These are phyloP conservation scores for Paulownia fortunei DNA, from an alignment of 257 asterid species.

Conservation along the genomic window DNA sequence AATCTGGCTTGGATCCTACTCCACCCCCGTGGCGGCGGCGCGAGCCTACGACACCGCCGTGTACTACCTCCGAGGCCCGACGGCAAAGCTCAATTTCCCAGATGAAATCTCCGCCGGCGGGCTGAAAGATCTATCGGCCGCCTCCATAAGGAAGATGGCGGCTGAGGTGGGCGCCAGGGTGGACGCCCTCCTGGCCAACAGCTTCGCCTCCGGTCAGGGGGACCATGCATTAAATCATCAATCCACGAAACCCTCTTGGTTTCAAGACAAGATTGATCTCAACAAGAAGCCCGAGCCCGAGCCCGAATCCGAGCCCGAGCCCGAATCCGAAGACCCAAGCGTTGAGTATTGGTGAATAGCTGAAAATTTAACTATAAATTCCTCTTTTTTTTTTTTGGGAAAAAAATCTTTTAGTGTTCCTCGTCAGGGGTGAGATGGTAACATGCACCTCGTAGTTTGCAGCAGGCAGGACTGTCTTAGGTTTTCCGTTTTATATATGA, in stretches of 20 bases:
- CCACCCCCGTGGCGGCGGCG: slow-evolving; percentile 90
- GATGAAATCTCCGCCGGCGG: slow-evolving; percentile 45
- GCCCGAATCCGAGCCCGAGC: slow-evolving; percentile 35
- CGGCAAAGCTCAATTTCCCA: slow-evolving; percentile 78
- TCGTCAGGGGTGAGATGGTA: slow-evolving; percentile 30
- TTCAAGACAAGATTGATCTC: slow-evolving; percentile 62
- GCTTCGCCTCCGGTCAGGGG: slow-evolving; percentile 8
- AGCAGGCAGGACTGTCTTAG: slow-evolving; percentile 24
- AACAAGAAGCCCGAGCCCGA: slow-evolving; percentile 56
- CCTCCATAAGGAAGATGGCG: slow-evolving; percentile 72
- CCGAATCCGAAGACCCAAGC: slow-evolving; percentile 29
- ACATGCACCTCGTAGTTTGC: slow-evolving; percentile 33
- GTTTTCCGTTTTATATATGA: slow-evolving; percentile 26
- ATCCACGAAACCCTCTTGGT: slow-evolving; percentile 54
- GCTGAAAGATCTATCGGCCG: slow-evolving; percentile 66
- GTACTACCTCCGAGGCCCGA: slow-evolving; percentile 72
- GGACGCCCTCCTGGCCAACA: slow-evolving; percentile 61
- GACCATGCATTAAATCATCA: slow-evolving; percentile 21
- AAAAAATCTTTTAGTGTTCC: neutral
- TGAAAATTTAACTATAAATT: neutral
- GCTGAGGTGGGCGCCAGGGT: slow-evolving; percentile 88
- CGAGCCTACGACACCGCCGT: slow-evolving; percentile 95
- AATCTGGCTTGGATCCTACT: slow-evolving; percentile 92
- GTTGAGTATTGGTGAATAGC: slow-evolving; percentile 34
- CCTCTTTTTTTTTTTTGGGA: neutral